Base-by-base conservation (phyloP, 352 stramenopile species). In the Globisporangium cylindrosporum region DNA sequence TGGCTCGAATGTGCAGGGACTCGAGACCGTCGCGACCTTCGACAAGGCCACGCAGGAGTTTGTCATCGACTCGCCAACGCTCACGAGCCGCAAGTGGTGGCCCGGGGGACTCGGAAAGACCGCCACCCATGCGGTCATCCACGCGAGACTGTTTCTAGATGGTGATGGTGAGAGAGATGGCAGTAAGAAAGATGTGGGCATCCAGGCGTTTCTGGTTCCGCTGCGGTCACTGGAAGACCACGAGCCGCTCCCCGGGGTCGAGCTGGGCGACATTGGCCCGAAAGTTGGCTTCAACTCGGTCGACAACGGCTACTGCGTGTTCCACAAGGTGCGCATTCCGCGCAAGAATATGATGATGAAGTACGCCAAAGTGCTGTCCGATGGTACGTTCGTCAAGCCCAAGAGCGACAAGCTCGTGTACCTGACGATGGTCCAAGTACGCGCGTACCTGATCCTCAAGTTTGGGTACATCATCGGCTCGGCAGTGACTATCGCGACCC, bases 61-160 rank as follows among this genome's bases (percentile, higher is more conserved):
- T 70, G 81, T 98, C 27, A 88, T 99, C 62, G 72, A 99, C 77
- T 97, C 93, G 8, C 97, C 97, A 0, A 98, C 95, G 15, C 69
- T 99, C 32, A 98, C 95, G 34, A 90, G 82, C 58, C 81, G 85
- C 66, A 99, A 99, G 77, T 99, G 97, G 86, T 99, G 97, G 97
- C 95, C 95, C 7, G 94, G 93, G 27, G 96, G 89, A 2, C 75
- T 98, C 6, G 95, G 91, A n/a, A 89, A 91, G 66, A 98, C 92
- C 0, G 92, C 89, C 25, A 98, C 89, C 67, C 87, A 97, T 71
- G 94, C 95, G 27, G 96, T 98, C 73, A 86, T 98, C 0, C 97
- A 98, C 73, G 92, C 93, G 6, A 89, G 90, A 22, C 75, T 98
- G 1, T 72, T 81, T 0, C 54, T 86, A 0, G 76, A 81, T n/a